Conservation (phyloP, 2,329 filamentous ascomycete genomes). For the Lachnellula hyalina region DNA sequence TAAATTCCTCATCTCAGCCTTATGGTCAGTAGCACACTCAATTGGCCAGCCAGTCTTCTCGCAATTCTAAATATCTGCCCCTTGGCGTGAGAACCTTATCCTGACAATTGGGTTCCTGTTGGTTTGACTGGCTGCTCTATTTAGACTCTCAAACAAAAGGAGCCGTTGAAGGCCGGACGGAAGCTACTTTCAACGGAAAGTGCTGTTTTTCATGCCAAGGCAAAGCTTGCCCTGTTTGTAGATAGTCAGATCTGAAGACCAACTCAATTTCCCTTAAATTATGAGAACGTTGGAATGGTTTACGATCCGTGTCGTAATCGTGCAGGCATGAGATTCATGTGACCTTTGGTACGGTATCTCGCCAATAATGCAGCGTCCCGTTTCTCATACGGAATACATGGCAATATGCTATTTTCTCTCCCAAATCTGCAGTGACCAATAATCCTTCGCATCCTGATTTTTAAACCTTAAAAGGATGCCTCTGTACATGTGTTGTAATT, state of each 20-base stretch:
- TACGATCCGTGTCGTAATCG: not conserved
- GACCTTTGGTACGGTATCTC: not conserved
- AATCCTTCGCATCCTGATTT: not conserved
- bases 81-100: slow-evolving; percentile 23
- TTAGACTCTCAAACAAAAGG: slow-evolving; percentile 8
- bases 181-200: slow-evolving; percentile 8
- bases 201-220: slow-evolving; percentile 1
- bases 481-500: too few relatives aligned
- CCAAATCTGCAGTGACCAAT: not conserved
- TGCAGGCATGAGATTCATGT: not conserved
- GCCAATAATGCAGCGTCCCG: not conserved
- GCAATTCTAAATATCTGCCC: slow-evolving; percentile 12
- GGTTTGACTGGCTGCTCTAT: slow-evolving; percentile 9
- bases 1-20: slow-evolving; percentile 19
- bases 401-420: not conserved
- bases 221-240: not conserved
- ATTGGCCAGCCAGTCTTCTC: slow-evolving; percentile 9
- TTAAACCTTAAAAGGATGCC: not conserved
- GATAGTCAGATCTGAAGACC: not conserved
- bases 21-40: slow-evolving; percentile 14
- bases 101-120: slow-evolving; percentile 3
- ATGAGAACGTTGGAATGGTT: not conserved
- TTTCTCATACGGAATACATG: not conserved
- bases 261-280: not conserved
- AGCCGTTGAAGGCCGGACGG: not conserved